Conservation (phyloP, 495 filamentous ascomycete species). For the Penicillium roqueforti region DNA sequence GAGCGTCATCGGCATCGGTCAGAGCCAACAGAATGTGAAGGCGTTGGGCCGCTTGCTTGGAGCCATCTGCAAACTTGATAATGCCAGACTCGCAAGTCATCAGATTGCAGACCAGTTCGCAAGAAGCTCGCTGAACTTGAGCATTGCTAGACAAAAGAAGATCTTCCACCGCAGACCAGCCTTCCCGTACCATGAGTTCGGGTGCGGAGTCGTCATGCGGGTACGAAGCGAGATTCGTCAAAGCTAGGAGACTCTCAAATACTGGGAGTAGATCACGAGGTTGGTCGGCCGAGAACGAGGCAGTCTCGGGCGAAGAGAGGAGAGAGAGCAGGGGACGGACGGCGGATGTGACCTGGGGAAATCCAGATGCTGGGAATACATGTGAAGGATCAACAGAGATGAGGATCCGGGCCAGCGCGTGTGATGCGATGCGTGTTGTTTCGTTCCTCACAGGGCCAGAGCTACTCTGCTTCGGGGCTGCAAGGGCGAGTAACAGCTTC, state of each 20-base stretch:
- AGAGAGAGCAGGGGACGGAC: slow-evolving; percentile 75
- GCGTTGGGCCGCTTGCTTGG: slow-evolving; percentile 61
- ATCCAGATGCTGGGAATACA: slow-evolving; percentile 74
- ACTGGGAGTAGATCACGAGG: slow-evolving; percentile 77
- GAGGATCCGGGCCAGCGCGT: slow-evolving; percentile 86
- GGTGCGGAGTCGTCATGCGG: slow-evolving; percentile 60
- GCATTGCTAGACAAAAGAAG: slow-evolving; percentile 71
- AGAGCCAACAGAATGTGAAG: slow-evolving; percentile 82
- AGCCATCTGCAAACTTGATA: slow-evolving; percentile 68
- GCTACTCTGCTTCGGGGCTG: slow-evolving; percentile 51
- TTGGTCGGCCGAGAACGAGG: slow-evolving; percentile 48
- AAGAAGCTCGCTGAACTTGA: slow-evolving; percentile 75
- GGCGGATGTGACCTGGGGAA: slow-evolving; percentile 66
- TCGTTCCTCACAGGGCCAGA: slow-evolving; percentile 34
- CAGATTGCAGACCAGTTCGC: slow-evolving; percentile 89
- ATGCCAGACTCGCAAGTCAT: slow-evolving; percentile 72
- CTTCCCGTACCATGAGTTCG: slow-evolving; percentile 63
- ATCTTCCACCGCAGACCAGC: slow-evolving; percentile 74
- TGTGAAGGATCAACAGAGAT: slow-evolving; percentile 83
- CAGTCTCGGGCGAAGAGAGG: slow-evolving; percentile 49
- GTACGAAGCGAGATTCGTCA: slow-evolving; percentile 87
- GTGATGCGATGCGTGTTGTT: slow-evolving; percentile 62
- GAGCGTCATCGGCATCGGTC: slow-evolving; percentile 75
- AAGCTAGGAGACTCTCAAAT: slow-evolving; percentile 85
- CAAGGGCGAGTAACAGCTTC: slow-evolving; percentile 71